Evolutionary conservation across 2,329 filamentous ascomycete genomes (phyloP).

Genomic region (Aureobasidium sp.): DNA sequence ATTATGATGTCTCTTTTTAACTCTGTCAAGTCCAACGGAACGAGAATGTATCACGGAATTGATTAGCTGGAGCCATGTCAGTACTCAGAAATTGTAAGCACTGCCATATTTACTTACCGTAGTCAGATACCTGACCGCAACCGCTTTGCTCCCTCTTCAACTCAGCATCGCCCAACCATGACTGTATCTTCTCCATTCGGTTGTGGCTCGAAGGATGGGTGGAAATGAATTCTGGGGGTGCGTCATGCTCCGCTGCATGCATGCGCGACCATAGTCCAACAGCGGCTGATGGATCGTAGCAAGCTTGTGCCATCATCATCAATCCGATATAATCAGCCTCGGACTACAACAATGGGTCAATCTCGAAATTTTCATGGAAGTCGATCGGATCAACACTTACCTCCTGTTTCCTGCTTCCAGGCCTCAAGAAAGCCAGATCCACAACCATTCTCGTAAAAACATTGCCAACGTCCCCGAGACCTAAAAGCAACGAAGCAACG

Average conservation of each 20-base stretch:
- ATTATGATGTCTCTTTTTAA: not conserved
- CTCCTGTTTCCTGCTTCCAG: conserved; percentile 63
- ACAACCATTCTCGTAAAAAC: conserved; percentile 36
- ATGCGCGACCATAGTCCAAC: conserved; percentile 53
- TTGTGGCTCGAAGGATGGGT: conserved; percentile 67
- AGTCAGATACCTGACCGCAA: conserved; percentile 7
- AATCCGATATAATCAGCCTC: conserved; percentile 76
- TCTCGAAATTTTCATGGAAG: not conserved
- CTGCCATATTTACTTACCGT: conserved; percentile 9
- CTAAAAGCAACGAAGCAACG: conserved; percentile 29
- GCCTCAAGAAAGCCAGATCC: conserved; percentile 56
- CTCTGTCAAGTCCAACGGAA: not conserved
- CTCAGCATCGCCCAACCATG: conserved; percentile 43
- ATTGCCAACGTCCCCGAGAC: conserved; percentile 31
- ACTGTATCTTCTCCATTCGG: conserved; percentile 55
- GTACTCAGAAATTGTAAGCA: not conserved
- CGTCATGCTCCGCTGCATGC: conserved; percentile 42
- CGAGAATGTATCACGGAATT: conserved; percentile 2
- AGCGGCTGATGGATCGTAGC: conserved; percentile 63
- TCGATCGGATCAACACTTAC: conserved; percentile 11
- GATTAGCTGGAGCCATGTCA: not conserved
- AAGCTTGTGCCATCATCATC: conserved; percentile 75
- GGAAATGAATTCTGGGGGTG: conserved; percentile 62
- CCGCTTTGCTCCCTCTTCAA: conserved; percentile 25
- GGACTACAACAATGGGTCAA: conserved; percentile 23